Conservation (phyloP, 2,329 filamentous ascomycete species). For the Celoporthe dispersa region DNA sequence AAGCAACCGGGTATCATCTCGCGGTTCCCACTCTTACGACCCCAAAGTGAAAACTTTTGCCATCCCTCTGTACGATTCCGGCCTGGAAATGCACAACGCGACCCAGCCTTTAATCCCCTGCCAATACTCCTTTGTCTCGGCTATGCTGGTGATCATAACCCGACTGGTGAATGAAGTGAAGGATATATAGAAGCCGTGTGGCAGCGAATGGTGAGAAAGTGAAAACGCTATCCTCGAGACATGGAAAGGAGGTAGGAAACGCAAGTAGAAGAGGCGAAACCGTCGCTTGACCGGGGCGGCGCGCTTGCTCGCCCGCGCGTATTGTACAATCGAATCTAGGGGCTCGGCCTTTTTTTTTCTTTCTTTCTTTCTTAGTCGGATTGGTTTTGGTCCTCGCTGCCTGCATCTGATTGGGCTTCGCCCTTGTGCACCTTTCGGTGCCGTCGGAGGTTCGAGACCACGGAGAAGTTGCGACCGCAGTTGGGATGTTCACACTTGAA, state of each 20-base stretch:
- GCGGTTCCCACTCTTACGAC: constrained; percentile 22
- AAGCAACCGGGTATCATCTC: constrained; percentile 29
- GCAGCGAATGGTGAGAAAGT: constrained; percentile 36
- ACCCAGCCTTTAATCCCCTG: constrained; percentile 11
- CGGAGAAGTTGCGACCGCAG: constrained; percentile 94
- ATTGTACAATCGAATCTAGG: neutral
- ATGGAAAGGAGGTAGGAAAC: constrained; percentile 3
- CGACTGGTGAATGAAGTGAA: constrained; percentile 11
- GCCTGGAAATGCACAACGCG: constrained; percentile 26
- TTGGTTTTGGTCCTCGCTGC: constrained; percentile 63
- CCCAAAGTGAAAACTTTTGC: constrained; percentile 24
- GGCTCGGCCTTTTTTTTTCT: neutral
- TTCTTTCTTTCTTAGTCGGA: constrained; percentile 52
- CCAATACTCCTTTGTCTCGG: constrained; percentile 23
- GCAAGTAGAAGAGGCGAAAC: neutral
- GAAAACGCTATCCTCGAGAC: constrained; percentile 28
- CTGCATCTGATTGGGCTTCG: constrained; percentile 66
- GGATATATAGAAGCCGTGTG: constrained; percentile 16
- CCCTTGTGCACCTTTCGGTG: constrained; percentile 93
- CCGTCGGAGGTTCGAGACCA: constrained; percentile 91
- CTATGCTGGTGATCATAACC: constrained; percentile 21
- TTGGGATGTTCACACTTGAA: constrained; percentile 94
- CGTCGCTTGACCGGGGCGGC: neutral
- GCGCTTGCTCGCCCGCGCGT: neutral
- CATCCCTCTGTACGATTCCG: constrained; percentile 19